Percentiles rank a stretch among this genome's conserved stretches.
These are phyloP conservation scores for Hypoxylon sp. DNA, from an alignment of 2,329 filamentous ascomycete species.

Conservation along the genomic window DNA sequence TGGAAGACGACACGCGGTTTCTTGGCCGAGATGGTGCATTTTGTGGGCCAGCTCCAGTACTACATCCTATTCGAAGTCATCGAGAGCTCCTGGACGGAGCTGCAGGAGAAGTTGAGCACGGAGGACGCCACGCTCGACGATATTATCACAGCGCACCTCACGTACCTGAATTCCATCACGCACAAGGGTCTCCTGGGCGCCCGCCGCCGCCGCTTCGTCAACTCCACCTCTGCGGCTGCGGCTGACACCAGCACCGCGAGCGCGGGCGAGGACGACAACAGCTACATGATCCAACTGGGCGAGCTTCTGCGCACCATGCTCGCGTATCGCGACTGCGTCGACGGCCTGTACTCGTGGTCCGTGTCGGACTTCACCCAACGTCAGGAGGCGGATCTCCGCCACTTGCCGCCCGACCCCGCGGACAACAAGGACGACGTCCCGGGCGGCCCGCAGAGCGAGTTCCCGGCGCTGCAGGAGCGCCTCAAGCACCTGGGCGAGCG, in stretches of 20 bases:
- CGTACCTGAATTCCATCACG: constrained; percentile 93
- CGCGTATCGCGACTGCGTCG: constrained; percentile 90
- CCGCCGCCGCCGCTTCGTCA: constrained; percentile 61
- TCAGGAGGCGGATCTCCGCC: constrained; percentile 85
- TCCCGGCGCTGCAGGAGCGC: constrained; percentile 80
- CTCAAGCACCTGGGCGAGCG: constrained; percentile 78
- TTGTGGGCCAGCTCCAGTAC: constrained; percentile 96
- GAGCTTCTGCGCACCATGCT: constrained; percentile 96
- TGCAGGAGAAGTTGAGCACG: constrained; percentile 84
- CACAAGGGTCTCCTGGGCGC: constrained; percentile 94
- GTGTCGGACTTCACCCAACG: constrained; percentile 92
- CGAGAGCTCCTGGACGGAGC: constrained; percentile 92
- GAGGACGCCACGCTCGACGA: constrained; percentile 94
- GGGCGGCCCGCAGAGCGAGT: constrained; percentile 72
- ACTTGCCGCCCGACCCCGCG: constrained; percentile 62
- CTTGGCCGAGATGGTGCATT: constrained; percentile 98
- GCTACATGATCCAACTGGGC: constrained; percentile 90
- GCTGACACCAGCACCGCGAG: constrained; percentile 53
- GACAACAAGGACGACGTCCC: constrained; percentile 54
- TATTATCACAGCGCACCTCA: constrained; percentile 89
- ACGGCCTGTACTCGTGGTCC: constrained; percentile 93
- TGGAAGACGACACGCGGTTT: constrained; percentile 93
- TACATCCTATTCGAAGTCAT: constrained; percentile 99
- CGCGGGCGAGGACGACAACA: constrained; percentile 75
- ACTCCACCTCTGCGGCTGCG: constrained; percentile 56